Evolutionary conservation across 176 grass and related monocot genomes (phyloP), one percentile per base, ranked within the genome.

Genomic region (Carex pumila): DNA sequence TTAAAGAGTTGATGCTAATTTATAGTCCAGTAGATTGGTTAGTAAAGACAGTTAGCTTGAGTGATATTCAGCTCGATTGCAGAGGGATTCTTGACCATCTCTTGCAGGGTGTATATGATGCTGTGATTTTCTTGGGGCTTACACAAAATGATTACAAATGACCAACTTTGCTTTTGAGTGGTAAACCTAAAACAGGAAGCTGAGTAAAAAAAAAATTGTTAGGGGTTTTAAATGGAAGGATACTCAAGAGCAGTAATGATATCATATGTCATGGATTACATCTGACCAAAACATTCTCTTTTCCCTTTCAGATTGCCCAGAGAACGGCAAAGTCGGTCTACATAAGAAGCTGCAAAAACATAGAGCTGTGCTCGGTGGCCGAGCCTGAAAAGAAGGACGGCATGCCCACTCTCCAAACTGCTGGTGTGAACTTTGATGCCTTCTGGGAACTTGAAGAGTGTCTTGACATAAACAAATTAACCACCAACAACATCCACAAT

Each of bases 271-370:
- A 53, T 76, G 71, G 47, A 6, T 53, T 76, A 62, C n/a, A 81
- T 65, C 52, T 66, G 12, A 82, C 47, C 47, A 47, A 60, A n/a
- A 71, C 54, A 60, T 59, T 56, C 7, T 77, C 52, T 81, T 86
- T 77, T 32, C 50, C 53, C 6, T 30, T 86, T 43, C 92, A 98
- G 95, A 89, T 98, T 87, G 95, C 89, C n/a, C 85, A 92, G 84
- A 91, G 87, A 77, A 91, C 91, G 37, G 86, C 91, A 7, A 92
- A 45, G 65, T 80, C 63, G 13, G 36, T 98, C n/a, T 88, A 89
- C 84, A 79, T 98, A 6, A 90, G 88, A 90, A 50, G 85, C 57
- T 89, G 57, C 32, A 81, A 75, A n/a, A 93, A 86, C 37, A 95
- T 98, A 13, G 83, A 87, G 52, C 3, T 3, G 25, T 98, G 91